Conservation (phyloP, 169 alveolate genomes). For the Eimeria mitis region DNA sequence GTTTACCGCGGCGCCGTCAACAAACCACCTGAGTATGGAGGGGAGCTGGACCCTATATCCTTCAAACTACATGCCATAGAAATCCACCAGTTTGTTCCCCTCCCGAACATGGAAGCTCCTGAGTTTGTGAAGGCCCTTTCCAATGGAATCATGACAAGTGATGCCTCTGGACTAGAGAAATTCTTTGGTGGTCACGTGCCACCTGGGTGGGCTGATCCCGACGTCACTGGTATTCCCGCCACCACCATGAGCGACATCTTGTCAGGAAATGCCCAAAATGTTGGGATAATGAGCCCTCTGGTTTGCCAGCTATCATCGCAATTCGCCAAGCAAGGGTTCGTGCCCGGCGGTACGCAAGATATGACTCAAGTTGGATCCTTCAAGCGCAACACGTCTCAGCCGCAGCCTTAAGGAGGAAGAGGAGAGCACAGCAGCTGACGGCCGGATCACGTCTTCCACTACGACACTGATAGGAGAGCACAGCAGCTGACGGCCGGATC, state of each 20-base stretch:
- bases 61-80: slow-evolving; percentile 93
- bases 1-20: slow-evolving; percentile 87
- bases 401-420: slow-evolving; percentile 16
- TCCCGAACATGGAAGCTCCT: slow-evolving; percentile 89
- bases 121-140: slow-evolving; percentile 88
- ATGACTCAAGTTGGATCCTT: slow-evolving; percentile 55
- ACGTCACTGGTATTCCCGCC: slow-evolving; percentile 91
- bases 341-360: slow-evolving; percentile 70
- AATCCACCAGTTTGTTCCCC: slow-evolving; percentile 92
- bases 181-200: slow-evolving; percentile 87
- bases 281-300: slow-evolving; percentile 76
- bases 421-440: background rate
- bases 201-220: slow-evolving; percentile 91
- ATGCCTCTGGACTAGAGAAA: slow-evolving; percentile 86
- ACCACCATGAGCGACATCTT: slow-evolving; percentile 92
- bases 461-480: too few relatives aligned
- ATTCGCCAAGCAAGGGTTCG: slow-evolving; percentile 74
- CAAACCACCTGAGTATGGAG: slow-evolving; percentile 88
- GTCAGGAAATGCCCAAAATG: slow-evolving; percentile 87
- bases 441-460: background rate
- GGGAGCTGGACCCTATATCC: slow-evolving; percentile 87
- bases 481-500: background rate
- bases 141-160: slow-evolving; percentile 82
- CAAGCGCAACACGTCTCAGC: slow-evolving; percentile 50
- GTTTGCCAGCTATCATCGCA: slow-evolving; percentile 78